Percentiles rank a stretch among this genome's conserved stretches.
phyloP scores from a whole-genome alignment of 1,284 basidiomycete genomes.

The Apiotrichum laibachii region DNA sequence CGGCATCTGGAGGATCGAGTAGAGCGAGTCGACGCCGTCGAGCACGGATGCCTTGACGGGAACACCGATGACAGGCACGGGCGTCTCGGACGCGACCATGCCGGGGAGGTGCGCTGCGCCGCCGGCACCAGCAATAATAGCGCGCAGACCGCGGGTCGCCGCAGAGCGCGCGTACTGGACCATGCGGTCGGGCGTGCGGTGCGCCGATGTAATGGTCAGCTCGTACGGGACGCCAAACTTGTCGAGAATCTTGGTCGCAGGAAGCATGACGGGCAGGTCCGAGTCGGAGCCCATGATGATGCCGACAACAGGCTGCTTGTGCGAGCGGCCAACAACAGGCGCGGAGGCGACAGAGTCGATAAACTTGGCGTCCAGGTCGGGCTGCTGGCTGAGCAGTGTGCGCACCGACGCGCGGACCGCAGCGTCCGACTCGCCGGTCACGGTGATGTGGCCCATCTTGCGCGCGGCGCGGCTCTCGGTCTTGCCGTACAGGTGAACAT shows the following conservation, averaged over 20 bases:
- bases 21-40: constrained; percentile 92
- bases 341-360: constrained; percentile 61
- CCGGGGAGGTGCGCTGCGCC: constrained; percentile 97
- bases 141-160: constrained; percentile 66
- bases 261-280: constrained; percentile 90
- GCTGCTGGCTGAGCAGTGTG: constrained; percentile 65
- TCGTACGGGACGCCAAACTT: constrained; percentile 84
- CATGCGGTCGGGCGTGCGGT: constrained; percentile 87
- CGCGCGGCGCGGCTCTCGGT: constrained; percentile 80
- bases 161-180: constrained; percentile 79
- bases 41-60: constrained; percentile 92
- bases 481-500: constrained; percentile 92
- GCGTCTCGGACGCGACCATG: constrained; percentile 94
- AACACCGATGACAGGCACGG: constrained; percentile 91
- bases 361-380: constrained; percentile 55
- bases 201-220: constrained; percentile 92
- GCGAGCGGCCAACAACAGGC: constrained; percentile 53
- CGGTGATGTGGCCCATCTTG: constrained; percentile 97
- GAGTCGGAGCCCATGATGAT: constrained; percentile 99
- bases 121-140: constrained; percentile 92
- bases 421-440: constrained; percentile 80
- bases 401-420: constrained; percentile 68
- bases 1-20: constrained; percentile 99
- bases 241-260: constrained; percentile 81
- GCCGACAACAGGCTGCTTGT: constrained; percentile 76